Evolutionary conservation across 352 stramenopile species (phyloP).

Genomic region (Phytophthora agathidicida): DNA sequence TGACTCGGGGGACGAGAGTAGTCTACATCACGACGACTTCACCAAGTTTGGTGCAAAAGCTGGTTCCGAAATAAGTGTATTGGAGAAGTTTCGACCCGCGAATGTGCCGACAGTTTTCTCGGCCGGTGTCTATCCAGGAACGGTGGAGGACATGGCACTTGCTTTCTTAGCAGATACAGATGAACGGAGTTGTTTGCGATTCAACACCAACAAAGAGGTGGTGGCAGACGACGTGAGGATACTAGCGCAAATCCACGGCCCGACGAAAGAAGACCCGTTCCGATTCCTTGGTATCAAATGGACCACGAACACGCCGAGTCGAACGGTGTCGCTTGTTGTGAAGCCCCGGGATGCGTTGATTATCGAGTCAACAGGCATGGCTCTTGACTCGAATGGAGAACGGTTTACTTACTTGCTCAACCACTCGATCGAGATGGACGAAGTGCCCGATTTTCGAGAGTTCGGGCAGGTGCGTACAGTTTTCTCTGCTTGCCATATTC

Average conservation of each 20-base stretch:
- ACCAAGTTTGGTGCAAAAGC: slow-evolving; percentile 35
- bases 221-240: slow-evolving; percentile 30
- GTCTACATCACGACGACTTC: slow-evolving; percentile 29
- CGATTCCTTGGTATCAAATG: slow-evolving; percentile 60
- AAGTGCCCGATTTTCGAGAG: slow-evolving; percentile 39
- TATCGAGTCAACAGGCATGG: slow-evolving; percentile 54
- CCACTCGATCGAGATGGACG: slow-evolving; percentile 39
- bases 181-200: slow-evolving; percentile 16
- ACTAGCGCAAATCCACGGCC: slow-evolving; percentile 24
- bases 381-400: slow-evolving; percentile 40
- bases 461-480: slow-evolving; percentile 33
- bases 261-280: slow-evolving; percentile 40
- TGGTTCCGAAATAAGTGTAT: slow-evolving; percentile 31
- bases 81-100: slow-evolving; percentile 38
- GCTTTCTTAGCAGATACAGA: slow-evolving; percentile 46
- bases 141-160: slow-evolving; percentile 50
- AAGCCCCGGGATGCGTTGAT: slow-evolving; percentile 59
- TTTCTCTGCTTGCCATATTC: slow-evolving; percentile 44
- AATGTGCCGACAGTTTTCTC: slow-evolving; percentile 39
- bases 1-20: slow-evolving; percentile 25
- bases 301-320: slow-evolving; percentile 22
- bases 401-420: slow-evolving; percentile 38
- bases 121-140: slow-evolving; percentile 38
- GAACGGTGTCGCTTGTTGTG: slow-evolving; percentile 34
- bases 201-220: slow-evolving; percentile 28